These are phyloP conservation scores for Stenocarpella maydis DNA, from an alignment of 2,329 filamentous ascomycete genomes.

Conservation along the genomic window DNA sequence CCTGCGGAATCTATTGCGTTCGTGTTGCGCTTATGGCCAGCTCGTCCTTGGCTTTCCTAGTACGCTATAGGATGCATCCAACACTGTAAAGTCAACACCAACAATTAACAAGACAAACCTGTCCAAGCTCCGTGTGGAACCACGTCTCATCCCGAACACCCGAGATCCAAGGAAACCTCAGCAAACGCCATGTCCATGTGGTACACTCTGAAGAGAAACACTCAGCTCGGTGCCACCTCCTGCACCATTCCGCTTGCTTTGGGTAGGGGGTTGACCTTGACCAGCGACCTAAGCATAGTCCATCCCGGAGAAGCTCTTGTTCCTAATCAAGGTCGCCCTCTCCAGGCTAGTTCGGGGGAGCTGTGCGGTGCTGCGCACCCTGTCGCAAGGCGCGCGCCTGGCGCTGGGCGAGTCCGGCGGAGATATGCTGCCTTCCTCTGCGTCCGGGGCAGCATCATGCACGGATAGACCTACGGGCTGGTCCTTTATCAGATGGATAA, in stretches of 20 bases:
- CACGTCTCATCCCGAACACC: too few relatives aligned
- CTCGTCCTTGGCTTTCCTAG: background rate
- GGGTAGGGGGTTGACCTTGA: background rate
- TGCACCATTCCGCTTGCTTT: background rate
- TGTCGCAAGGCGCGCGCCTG: slow-evolving; percentile 33
- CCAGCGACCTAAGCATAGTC: slow-evolving; percentile 49
- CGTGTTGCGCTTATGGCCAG: background rate
- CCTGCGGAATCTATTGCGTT: background rate
- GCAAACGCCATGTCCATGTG: background rate
- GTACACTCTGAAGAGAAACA: background rate
- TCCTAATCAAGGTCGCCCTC: slow-evolving; percentile 56
- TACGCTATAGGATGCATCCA: background rate
- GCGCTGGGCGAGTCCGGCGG: slow-evolving; percentile 12
- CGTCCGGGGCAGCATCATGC: slow-evolving; percentile 52
- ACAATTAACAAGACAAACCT: background rate
- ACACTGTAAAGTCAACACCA: background rate
- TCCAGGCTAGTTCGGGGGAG: slow-evolving; percentile 53
- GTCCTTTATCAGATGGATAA: slow-evolving; percentile 74
- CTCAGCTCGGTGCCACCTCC: background rate
- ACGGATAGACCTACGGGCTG: slow-evolving; percentile 51
- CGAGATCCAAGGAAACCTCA: background rate
- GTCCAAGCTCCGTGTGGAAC: background rate
- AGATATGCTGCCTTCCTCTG: slow-evolving; percentile 41
- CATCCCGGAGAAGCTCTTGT: slow-evolving; percentile 57
- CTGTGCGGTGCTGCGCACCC: slow-evolving; percentile 41